Evolutionary conservation across 1,284 basidiomycete species (phyloP).

Genomic region (Polyporus tsugae): DNA sequence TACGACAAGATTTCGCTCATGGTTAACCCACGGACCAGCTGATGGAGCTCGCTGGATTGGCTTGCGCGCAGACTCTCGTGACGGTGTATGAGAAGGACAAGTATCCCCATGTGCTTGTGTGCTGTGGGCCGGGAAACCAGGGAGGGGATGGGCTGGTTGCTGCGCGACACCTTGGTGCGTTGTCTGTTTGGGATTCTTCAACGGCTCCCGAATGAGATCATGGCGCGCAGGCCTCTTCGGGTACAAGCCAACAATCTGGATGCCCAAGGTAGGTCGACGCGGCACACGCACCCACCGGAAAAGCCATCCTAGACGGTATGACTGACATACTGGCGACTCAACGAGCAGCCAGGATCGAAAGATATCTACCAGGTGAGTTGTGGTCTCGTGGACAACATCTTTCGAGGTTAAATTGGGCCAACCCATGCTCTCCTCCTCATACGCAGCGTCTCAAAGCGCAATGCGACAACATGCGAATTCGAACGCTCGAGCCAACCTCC

Average conservation of each 20-base stretch:
- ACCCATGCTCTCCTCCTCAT: not conserved
- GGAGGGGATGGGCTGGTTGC: conserved; percentile 98
- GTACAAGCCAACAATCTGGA: conserved; percentile 86
- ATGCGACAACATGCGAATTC: conserved; percentile 88
- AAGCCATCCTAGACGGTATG: no score
- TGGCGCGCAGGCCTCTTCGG: conserved; percentile 80
- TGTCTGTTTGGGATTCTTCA: not conserved
- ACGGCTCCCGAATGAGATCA: not conserved
- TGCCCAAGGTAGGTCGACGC: conserved; percentile 80
- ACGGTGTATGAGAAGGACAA: conserved; percentile 75
- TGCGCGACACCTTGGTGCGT: conserved; percentile 88
- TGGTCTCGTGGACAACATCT: no score
- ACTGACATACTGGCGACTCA: not conserved
- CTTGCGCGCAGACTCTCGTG: conserved; percentile 91
- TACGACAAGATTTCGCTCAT: not conserved
- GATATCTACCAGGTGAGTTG: conserved; percentile 81
- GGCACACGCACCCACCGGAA: not conserved
- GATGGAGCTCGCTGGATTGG: conserved; percentile 98
- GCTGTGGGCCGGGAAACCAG: conserved; percentile 97
- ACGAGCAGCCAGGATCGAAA: conserved; percentile 80
- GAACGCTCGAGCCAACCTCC: conserved; percentile 62
- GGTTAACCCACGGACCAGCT: conserved; percentile 57
- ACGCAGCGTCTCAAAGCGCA: conserved; percentile 82
- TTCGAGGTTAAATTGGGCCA: not conserved
- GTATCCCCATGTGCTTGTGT: conserved; percentile 84